Percentiles rank a stretch among this genome's conserved stretches.
Evolutionary conservation across 495 filamentous ascomycete species (phyloP).

Genomic region (Penicillium psychrofluorescens): DNA sequence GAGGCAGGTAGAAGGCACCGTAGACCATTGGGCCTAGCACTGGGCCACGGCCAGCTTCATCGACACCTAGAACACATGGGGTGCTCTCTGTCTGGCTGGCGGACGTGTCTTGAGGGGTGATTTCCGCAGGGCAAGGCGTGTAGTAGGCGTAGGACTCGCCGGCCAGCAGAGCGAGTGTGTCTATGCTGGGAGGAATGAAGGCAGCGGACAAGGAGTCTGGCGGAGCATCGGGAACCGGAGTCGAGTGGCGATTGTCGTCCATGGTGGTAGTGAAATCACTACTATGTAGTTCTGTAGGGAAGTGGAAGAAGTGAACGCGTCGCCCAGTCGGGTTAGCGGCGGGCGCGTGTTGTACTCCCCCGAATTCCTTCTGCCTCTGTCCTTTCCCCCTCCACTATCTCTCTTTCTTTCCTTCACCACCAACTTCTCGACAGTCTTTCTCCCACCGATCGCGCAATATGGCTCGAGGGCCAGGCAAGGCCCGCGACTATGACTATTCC

Average conservation of each 20-base stretch:
- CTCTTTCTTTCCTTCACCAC: background rate
- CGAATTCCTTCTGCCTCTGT: slow-evolving; percentile 26
- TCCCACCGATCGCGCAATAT: slow-evolving; percentile 17
- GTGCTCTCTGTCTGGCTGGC: slow-evolving; percentile 20
- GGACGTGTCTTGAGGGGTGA: slow-evolving; percentile 30
- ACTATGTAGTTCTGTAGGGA: background rate
- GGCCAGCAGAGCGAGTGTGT: slow-evolving; percentile 49
- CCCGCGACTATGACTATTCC: slow-evolving; percentile 54
- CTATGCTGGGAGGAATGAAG: slow-evolving; percentile 77
- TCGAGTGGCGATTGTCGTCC: background rate
- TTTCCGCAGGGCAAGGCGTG: slow-evolving; percentile 56
- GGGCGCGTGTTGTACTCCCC: slow-evolving; percentile 26
- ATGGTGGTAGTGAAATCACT: background rate
- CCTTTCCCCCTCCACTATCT: slow-evolving; percentile 17
- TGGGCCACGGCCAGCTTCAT: slow-evolving; percentile 92
- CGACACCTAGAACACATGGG: slow-evolving; percentile 73
- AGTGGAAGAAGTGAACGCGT: slow-evolving; percentile 24
- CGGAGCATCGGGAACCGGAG: background rate
- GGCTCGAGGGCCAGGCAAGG: slow-evolving; percentile 41
- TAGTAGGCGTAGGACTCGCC: slow-evolving; percentile 82
- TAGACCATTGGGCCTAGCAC: slow-evolving; percentile 98
- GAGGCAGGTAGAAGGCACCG: slow-evolving; percentile 77
- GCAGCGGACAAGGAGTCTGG: slow-evolving; percentile 45
- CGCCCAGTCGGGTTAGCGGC: slow-evolving; percentile 33
- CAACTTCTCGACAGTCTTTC: background rate